These are phyloP conservation scores for Bremia lactucae DNA, from an alignment of 352 stramenopile genomes.

Conservation along the genomic window DNA sequence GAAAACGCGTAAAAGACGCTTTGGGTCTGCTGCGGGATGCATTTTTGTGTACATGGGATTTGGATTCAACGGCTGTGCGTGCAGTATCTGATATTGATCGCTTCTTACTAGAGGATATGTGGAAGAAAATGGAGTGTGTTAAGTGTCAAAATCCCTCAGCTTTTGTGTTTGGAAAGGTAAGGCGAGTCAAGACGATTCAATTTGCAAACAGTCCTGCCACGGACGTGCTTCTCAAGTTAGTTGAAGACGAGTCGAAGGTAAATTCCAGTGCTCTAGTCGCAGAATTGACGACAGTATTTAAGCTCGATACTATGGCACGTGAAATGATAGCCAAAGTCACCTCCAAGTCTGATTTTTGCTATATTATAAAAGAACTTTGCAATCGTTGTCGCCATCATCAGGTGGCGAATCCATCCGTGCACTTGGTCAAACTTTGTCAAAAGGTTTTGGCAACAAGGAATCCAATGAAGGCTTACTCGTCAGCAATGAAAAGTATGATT, in stretches of 20 bases:
- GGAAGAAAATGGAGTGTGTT: constrained; percentile 67
- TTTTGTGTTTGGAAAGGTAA: constrained; percentile 66
- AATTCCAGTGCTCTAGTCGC: constrained; percentile 38
- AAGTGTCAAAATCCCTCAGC: constrained; percentile 55
- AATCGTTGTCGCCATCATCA: constrained; percentile 69
- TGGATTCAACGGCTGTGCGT: constrained; percentile 49
- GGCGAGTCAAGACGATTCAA: constrained; percentile 51
- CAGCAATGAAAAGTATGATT: constrained; percentile 82
- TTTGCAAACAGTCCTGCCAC: constrained; percentile 53
- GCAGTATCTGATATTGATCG: constrained; percentile 69
- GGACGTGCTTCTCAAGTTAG: constrained; percentile 41
- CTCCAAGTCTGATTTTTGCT: constrained; percentile 43
- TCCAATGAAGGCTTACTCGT: constrained; percentile 75
- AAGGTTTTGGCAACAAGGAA: constrained; percentile 60
- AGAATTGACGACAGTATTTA: constrained; percentile 65
- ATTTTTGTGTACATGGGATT: constrained; percentile 78
- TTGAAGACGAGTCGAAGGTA: constrained; percentile 51
- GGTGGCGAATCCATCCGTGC: constrained; percentile 74
- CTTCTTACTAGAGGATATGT: constrained; percentile 73
- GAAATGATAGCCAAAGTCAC: constrained; percentile 60
- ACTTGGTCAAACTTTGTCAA: constrained; percentile 74
- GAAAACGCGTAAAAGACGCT: constrained; percentile 43
- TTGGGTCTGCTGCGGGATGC: constrained; percentile 59
- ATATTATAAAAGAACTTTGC: constrained; percentile 68
- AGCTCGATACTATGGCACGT: constrained; percentile 69